Evolutionary conservation across 331 rosid genomes (phyloP).

Genomic region (Erythrophleum ivorense): DNA sequence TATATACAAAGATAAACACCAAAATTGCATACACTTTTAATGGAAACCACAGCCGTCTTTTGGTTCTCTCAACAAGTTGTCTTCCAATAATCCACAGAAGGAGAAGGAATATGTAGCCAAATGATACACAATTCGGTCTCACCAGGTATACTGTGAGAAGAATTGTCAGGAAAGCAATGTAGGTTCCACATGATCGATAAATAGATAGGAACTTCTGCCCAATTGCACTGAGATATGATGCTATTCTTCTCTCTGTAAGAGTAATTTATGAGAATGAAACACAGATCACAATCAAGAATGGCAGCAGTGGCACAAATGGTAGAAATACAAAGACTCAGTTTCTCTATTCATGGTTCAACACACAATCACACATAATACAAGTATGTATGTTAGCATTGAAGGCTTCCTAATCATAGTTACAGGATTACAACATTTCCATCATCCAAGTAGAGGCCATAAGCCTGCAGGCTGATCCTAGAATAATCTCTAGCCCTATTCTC

Average conservation of each 20-base stretch:
- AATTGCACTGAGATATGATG: conserved; percentile 77
- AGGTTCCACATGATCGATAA: conserved; percentile 95
- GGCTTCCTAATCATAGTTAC: conserved; percentile 16
- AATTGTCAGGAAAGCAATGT: conserved; percentile 86
- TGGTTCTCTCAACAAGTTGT: conserved; percentile 87
- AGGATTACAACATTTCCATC: conserved; percentile 26
- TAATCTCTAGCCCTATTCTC: conserved; percentile 21
- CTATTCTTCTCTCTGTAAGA: conserved; percentile 86
- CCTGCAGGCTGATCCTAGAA: conserved; percentile 15
- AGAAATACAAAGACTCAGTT: conserved; percentile 28
- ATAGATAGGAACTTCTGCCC: conserved; percentile 90
- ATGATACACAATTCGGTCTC: conserved; percentile 83
- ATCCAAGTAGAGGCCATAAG: conserved; percentile 17
- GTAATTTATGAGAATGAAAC: conserved; percentile 42
- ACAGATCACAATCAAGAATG: conserved; percentile 36
- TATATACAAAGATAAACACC: conserved; percentile 82
- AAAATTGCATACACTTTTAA: conserved; percentile 80
- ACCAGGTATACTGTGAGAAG: conserved; percentile 83
- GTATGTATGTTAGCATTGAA: conserved; percentile 14
- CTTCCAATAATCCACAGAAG: conserved; percentile 96
- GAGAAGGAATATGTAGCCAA: conserved; percentile 87
- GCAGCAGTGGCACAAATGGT: not conserved
- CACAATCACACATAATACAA: conserved; percentile 17
- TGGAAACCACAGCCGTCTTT: conserved; percentile 90
- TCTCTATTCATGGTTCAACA: conserved; percentile 27